Base-by-base conservation (phyloP, 768 basidiomycete species). In the Lentinula sp. region DNA sequence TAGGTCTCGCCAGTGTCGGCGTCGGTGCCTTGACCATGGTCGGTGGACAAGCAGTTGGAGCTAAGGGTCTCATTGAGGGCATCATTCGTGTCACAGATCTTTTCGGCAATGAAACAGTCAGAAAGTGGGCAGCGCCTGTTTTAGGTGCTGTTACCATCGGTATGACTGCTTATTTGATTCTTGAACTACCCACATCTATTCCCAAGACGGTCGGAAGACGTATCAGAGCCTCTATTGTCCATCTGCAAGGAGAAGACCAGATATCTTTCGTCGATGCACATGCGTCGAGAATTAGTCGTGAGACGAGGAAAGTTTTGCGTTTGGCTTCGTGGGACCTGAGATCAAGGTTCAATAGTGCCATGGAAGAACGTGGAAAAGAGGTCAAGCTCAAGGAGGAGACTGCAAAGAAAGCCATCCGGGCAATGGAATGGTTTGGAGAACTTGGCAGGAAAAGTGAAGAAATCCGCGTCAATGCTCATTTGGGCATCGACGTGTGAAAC, bases 231-330 rank as follows among this genome's bases (percentile, higher is more conserved):
- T 81, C 85, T 3, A 80, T 97, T 7, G 67, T 80, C 15, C 76
- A 72, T 36, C 77, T 77, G 48, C 79, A 79, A 35, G 76, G 33
- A 16, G 81, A 81, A 23, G 73, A 77, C 37, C 81, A 84, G 51
- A 79, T 85, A 56, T 72, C 77, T 35, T 94, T 87, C 68, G 81
- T 88, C 35, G 83, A 86, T 60, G 78, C 75, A 2, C 88, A 98
- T 68, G 81, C 84, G 2, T 79, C 77, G 46, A 80, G 96, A 20
- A 81, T 98, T 43, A 77, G 85, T 57, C 79, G 85, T 41, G 96
- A 98, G 81, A 91, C 93, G 23, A 83, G 96, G 67, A 98, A 98
- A 77, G 96, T 99, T 50, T 76, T 99, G 62, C 80, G 95, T 52
- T 72, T 94, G 35, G 95, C 91, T 18, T 86, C 90, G 20, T 98